A percentile compares a stretch with the other conserved stretches of the same genome.
Evolutionary conservation across 495 filamentous ascomycete species (phyloP).

Genomic region (Penicillium manginii): DNA sequence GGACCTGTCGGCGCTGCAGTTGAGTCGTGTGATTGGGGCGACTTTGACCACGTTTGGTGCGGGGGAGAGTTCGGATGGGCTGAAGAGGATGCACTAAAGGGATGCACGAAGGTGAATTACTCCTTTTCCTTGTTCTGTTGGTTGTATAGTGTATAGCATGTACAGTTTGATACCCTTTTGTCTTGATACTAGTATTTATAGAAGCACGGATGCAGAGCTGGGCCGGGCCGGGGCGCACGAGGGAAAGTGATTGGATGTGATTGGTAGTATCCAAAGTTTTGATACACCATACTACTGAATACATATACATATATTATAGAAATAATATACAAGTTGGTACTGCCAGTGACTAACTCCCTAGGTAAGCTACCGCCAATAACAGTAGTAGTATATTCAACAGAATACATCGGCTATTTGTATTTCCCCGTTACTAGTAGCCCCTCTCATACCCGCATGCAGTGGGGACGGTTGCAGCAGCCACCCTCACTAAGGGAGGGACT

Average conservation of each 20-base stretch:
- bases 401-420: neutral
- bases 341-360: too few species aligned
- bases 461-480: neutral
- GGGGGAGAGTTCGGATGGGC: constrained; percentile 12
- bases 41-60: constrained; percentile 34
- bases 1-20: constrained; percentile 21
- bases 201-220: too few species aligned
- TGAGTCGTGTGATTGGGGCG: constrained; percentile 41
- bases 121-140: too few species aligned
- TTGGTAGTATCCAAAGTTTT: neutral
- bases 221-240: neutral
- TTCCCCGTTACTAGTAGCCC: neutral
- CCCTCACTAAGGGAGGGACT: neutral
- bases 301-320: too few species aligned
- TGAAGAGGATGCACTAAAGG: constrained; percentile 5
- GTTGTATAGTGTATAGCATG: too few species aligned
- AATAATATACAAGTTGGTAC: too few species aligned
- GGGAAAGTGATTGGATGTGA: neutral
- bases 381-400: too few species aligned
- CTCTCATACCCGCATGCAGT: neutral
- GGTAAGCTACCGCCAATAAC: too few species aligned
- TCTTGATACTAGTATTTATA: neutral
- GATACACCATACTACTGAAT: neutral
- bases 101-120: too few species aligned
- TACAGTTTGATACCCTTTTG: too few species aligned